Conservation (phyloP, 2,329 filamentous ascomycete genomes). For the Aspergillus pseudoviridinutans region DNA sequence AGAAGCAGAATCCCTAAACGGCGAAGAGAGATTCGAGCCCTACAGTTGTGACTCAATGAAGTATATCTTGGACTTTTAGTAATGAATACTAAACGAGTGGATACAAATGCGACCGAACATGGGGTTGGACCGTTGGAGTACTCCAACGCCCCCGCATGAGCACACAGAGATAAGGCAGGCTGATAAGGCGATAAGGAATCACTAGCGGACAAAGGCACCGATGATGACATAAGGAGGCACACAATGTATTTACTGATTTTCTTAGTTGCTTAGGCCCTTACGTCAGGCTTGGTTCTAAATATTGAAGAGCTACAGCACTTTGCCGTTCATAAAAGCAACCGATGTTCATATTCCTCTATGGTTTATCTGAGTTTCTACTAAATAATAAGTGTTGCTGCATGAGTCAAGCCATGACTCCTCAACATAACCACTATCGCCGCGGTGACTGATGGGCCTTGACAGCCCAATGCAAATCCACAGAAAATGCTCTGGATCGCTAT, state of each 20-base stretch:
- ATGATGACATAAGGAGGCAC: neutral
- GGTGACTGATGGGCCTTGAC: constrained; percentile 1
- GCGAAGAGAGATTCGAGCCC: neutral
- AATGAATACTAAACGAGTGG: neutral
- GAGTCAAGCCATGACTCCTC: constrained; percentile 8
- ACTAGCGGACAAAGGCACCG: neutral
- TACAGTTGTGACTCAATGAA: neutral
- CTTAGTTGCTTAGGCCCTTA: neutral
- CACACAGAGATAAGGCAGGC: neutral
- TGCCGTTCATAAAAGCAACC: neutral
- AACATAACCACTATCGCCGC: neutral
- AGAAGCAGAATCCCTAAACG: neutral
- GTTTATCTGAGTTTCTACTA: neutral
- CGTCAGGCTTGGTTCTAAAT: neutral
- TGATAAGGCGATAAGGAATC: neutral
- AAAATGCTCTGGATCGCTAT: neutral
- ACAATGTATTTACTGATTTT: neutral
- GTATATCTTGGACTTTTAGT: neutral
- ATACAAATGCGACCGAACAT: neutral
- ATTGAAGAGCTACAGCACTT: neutral
- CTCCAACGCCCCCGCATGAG: neutral
- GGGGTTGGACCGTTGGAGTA: neutral
- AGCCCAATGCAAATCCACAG: neutral
- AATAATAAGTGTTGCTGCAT: neutral
- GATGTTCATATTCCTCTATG: neutral